Evolutionary conservation across 2,329 filamentous ascomycete species (phyloP), one percentile per base, ranked within the genome.

Genomic region (Colletotrichum eremochloae): DNA sequence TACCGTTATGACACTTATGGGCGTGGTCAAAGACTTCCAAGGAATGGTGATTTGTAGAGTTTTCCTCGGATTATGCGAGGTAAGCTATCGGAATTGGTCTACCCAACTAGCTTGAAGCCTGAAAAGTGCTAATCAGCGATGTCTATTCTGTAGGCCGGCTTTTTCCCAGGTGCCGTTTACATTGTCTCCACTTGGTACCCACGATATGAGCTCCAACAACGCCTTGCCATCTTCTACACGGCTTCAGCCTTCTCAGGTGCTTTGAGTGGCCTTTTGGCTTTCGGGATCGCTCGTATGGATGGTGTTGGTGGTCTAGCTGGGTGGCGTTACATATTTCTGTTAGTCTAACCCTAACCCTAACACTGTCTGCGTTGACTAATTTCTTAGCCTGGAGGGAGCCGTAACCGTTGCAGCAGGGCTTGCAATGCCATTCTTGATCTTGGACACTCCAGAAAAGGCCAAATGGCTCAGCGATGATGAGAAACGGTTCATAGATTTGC

Each of bases 191-290:
- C 93, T 2, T 90, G 88, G 1, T 91, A 93, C 71, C 79, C 79
- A 73, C 75, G 75, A 18, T 72, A 84, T 75, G 71, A 68, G 75
- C 31, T 76, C 12, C 53, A 56, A n/a, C 36, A 38, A 33, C 69
- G 64, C 71, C 74, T n/a, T 74, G 68, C 63, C 76, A 73, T 88
- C 89, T 93, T 93, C 83, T 93, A 93, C 82, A 92, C 90, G 2
- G 91, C 91, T 0, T 91, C 91, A 0, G 90, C 92, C 0, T 82
- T 94, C 0, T 90, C 91, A 0, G 92, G 92, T 0, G 91, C 88
- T 0, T 91, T 92, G 75, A 89, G 89, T 8, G 64, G 89, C 5
- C 82, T 91, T 7, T 82, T 91, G 7, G 89, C 89, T 0, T 87
- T 87, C 3, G 89, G 85, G 0, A 89, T 91, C 63, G 89, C 81